Evolutionary conservation across 305 asterid species (phyloP).

Genomic region (Plantago lanceolata): DNA sequence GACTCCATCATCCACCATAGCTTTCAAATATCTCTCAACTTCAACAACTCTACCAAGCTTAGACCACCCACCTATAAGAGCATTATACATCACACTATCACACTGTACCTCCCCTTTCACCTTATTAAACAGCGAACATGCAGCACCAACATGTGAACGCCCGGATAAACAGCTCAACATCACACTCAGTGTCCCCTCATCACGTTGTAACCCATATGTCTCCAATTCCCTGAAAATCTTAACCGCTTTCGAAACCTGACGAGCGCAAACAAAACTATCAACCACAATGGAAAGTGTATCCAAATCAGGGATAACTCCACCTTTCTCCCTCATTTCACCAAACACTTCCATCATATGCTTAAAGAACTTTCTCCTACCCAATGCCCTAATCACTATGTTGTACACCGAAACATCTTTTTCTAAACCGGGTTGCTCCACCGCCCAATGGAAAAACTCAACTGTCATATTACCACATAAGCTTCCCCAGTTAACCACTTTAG

Average conservation of each 20-base stretch:
- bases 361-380: conserved; percentile 75
- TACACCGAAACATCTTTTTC: conserved; percentile 26
- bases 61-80: conserved; percentile 76
- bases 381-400: conserved; percentile 52
- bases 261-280: conserved; percentile 62
- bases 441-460: conserved; percentile 64
- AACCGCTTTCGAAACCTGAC: conserved; percentile 54
- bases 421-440: conserved; percentile 42
- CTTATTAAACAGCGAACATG: conserved; percentile 50
- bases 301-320: conserved; percentile 38
- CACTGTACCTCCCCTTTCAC: conserved; percentile 49
- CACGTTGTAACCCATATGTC: conserved; percentile 43
- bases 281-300: conserved; percentile 54
- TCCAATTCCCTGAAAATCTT: conserved; percentile 49
- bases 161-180: conserved; percentile 51
- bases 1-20: conserved; percentile 65
- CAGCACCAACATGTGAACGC: conserved; percentile 53
- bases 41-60: conserved; percentile 62
- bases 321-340: conserved; percentile 38
- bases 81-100: conserved; percentile 46
- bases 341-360: conserved; percentile 52
- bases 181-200: conserved; percentile 42
- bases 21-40: conserved; percentile 52
- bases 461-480: conserved; percentile 57
- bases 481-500: conserved; percentile 59